Conservation (phyloP, 441 rosid species). For the Melastoma candidum region DNA sequence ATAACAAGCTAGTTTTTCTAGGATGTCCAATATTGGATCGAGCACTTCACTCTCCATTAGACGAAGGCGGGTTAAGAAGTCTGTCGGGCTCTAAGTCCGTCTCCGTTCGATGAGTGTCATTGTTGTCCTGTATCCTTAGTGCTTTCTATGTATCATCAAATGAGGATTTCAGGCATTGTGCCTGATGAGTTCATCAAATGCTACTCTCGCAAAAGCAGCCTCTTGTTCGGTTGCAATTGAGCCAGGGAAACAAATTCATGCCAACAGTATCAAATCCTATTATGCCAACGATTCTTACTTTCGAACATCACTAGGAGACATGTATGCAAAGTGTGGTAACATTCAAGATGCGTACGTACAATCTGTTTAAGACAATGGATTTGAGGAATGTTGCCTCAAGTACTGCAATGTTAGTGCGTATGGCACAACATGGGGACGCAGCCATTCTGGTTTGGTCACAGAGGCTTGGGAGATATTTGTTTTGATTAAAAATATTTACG, state of each 20-base stretch:
- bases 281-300: slow-evolving; percentile 21
- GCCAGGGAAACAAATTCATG: slow-evolving; percentile 34
- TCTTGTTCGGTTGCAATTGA: slow-evolving; percentile 30
- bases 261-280: slow-evolving; percentile 25
- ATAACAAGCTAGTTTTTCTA: too few relatives aligned
- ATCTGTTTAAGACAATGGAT: slow-evolving; percentile 20
- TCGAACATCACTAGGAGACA: slow-evolving; percentile 3
- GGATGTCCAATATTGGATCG: too few relatives aligned
- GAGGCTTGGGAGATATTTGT: slow-evolving; percentile 23
- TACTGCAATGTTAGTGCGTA: slow-evolving; percentile 36
- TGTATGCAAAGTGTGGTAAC: too few relatives aligned
- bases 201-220: slow-evolving; percentile 34
- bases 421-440: slow-evolving; percentile 38
- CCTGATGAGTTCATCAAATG: slow-evolving; percentile 34
- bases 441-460: slow-evolving; percentile 35
- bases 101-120: too few relatives aligned
- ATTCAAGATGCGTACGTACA: slow-evolving; percentile 19
- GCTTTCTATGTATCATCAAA: slow-evolving; percentile 27
- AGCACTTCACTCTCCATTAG: too few relatives aligned
- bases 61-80: too few relatives aligned
- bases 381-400: slow-evolving; percentile 21
- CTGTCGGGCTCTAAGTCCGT: too few relatives aligned
- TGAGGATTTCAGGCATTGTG: slow-evolving; percentile 29
- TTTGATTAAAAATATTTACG: slow-evolving; percentile 22
- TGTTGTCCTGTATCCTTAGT: too few relatives aligned